These are phyloP conservation scores for Mycosphaerella arachidis DNA, from an alignment of 2,329 filamentous ascomycete genomes.

Conservation along the genomic window DNA sequence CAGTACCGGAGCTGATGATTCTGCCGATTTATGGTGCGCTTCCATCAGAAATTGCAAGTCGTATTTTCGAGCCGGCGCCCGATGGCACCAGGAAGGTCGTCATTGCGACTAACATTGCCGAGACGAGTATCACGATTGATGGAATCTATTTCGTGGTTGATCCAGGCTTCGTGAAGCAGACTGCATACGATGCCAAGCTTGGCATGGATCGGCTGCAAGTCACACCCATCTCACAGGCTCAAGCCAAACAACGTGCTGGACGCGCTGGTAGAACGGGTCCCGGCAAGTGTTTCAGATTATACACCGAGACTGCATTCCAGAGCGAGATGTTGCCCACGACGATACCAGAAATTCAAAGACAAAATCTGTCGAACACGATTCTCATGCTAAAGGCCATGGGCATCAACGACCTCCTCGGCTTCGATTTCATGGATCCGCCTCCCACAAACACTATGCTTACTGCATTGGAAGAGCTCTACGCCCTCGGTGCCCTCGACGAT, in stretches of 20 bases:
- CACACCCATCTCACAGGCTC: conserved; percentile 92
- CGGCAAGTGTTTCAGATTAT: conserved; percentile 91
- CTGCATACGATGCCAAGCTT: conserved; percentile 91
- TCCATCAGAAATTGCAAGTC: conserved; percentile 87
- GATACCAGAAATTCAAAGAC: conserved; percentile 92
- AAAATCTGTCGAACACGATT: conserved; percentile 89
- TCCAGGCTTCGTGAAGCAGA: conserved; percentile 96
- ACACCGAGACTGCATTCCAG: conserved; percentile 92
- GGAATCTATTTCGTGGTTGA: conserved; percentile 97
- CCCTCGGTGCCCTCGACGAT: conserved; percentile 84
- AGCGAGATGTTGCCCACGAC: conserved; percentile 95
- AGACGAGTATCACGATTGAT: conserved; percentile 97
- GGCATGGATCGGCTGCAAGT: conserved; percentile 97
- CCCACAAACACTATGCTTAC: conserved; percentile 97
- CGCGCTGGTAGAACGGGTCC: conserved; percentile 91
- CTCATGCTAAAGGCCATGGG: conserved; percentile 99
- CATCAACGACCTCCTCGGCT: conserved; percentile 94
- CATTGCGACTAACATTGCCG: conserved; percentile 96
- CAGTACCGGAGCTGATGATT: conserved; percentile 86
- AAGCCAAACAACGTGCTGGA: conserved; percentile 90
- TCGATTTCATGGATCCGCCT: conserved; percentile 98
- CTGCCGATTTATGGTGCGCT: conserved; percentile 94
- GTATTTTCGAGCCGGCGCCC: conserved; percentile 90
- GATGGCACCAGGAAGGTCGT: conserved; percentile 85
- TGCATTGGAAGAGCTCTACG: conserved; percentile 90